Conservation (phyloP, 768 basidiomycete species). For the Myochromella boudieri region DNA sequence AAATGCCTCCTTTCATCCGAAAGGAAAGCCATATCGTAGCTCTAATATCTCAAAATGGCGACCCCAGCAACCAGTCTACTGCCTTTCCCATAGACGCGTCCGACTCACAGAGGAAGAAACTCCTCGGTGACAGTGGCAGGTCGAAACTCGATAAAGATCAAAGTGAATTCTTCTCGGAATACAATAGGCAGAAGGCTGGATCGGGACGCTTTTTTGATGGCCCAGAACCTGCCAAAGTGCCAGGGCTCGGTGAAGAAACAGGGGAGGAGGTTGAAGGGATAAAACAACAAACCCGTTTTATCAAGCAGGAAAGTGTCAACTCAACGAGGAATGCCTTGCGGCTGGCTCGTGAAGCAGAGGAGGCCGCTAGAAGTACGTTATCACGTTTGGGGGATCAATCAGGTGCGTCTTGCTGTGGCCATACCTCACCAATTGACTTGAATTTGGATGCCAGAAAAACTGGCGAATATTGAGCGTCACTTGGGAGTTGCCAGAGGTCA, state of each 20-base stretch:
- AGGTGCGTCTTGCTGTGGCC: slow-evolving; percentile 48
- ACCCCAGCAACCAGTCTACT: slow-evolving; percentile 20
- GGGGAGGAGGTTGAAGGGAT: slow-evolving; percentile 94
- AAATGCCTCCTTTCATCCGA: slow-evolving; percentile 70
- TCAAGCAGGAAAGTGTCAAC: slow-evolving; percentile 91
- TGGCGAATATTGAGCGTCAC: slow-evolving; percentile 93
- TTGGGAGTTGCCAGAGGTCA: slow-evolving; percentile 90
- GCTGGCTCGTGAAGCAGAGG: slow-evolving; percentile 93
- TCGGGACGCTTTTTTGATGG: slow-evolving; percentile 74
- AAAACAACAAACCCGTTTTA: slow-evolving; percentile 82
- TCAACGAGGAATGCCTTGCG: slow-evolving; percentile 90
- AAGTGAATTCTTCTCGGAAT: slow-evolving; percentile 73
- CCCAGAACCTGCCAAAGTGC: slow-evolving; percentile 42
- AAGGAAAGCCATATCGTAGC: slow-evolving; percentile 69
- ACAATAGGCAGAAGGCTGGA: slow-evolving; percentile 56
- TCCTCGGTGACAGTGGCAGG: slow-evolving; percentile 49
- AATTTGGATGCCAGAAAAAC: slow-evolving; percentile 55
- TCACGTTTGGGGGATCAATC: slow-evolving; percentile 88
- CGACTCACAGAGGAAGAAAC: slow-evolving; percentile 43
- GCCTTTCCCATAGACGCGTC: slow-evolving; percentile 19
- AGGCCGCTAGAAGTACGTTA: slow-evolving; percentile 88
- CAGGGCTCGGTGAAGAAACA: slow-evolving; percentile 64
- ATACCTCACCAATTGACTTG: neutral
- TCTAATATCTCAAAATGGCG: slow-evolving; percentile 58
- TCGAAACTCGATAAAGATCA: slow-evolving; percentile 61